A percentile compares a stretch with the other conserved stretches of the same genome.
phyloP scores from a whole-genome alignment of 2,329 filamentous ascomycete species.

The Rosellinia necatrix region DNA sequence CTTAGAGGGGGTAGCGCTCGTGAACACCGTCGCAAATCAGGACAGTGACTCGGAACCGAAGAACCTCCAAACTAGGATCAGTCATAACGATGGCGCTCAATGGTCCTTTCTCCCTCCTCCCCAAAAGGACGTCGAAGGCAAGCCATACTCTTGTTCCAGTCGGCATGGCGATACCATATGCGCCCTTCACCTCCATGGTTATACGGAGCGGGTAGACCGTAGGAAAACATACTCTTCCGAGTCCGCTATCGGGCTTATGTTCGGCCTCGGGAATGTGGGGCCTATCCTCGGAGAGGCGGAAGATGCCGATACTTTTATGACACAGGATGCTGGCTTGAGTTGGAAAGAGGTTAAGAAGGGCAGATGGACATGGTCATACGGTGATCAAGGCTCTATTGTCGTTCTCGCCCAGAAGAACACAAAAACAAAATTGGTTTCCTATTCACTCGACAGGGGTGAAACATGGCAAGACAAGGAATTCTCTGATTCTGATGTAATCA shows the following conservation, averaged over 20 bases:
- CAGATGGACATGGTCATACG: conserved; percentile 89
- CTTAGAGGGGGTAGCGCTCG: conserved; percentile 85
- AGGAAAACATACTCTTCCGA: conserved; percentile 85
- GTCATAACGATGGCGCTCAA: conserved; percentile 91
- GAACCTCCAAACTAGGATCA: conserved; percentile 86
- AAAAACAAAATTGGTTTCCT: conserved; percentile 71
- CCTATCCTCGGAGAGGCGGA: conserved; percentile 65
- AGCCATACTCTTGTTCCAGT: conserved; percentile 70
- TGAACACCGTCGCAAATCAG: conserved; percentile 81
- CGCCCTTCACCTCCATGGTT: conserved; percentile 90
- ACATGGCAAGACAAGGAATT: conserved; percentile 81
- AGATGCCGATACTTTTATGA: conserved; percentile 88
- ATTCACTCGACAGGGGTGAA: conserved; percentile 79
- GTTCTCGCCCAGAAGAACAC: conserved; percentile 78
- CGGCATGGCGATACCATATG: conserved; percentile 68
- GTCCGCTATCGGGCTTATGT: conserved; percentile 87
- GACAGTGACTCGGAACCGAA: conserved; percentile 71
- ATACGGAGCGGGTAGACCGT: conserved; percentile 85
- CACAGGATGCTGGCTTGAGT: conserved; percentile 83
- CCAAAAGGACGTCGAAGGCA: conserved; percentile 68
- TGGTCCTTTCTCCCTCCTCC: conserved; percentile 83
- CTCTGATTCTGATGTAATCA: conserved; percentile 68
- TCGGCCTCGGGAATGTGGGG: conserved; percentile 91
- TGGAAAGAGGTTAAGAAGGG: conserved; percentile 90
- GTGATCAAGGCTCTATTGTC: conserved; percentile 91